These are phyloP conservation scores for Phylloporus sp. DNA, from an alignment of 768 basidiomycete species.

Conservation along the genomic window DNA sequence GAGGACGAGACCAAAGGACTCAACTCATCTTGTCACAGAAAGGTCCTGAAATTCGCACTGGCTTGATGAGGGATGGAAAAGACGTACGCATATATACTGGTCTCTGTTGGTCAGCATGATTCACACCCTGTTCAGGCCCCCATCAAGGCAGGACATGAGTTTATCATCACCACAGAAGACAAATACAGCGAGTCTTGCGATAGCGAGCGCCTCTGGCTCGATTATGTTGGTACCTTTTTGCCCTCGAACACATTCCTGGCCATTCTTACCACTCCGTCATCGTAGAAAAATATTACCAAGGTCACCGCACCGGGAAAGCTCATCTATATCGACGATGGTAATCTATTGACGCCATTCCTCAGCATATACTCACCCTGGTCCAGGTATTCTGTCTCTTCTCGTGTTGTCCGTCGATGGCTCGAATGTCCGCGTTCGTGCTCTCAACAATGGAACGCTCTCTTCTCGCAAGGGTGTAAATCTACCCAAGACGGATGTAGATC, in stretches of 20 bases:
- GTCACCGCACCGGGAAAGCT: slow-evolving; percentile 97
- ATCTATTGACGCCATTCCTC: slow-evolving; percentile 5
- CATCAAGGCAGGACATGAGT: slow-evolving; percentile 90
- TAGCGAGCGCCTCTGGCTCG: slow-evolving; percentile 83
- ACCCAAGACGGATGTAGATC: slow-evolving; percentile 95
- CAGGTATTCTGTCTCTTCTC: slow-evolving; percentile 84
- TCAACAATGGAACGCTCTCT: slow-evolving; percentile 90
- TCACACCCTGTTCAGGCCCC: slow-evolving; percentile 50
- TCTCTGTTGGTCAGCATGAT: neutral
- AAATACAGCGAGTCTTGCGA: slow-evolving; percentile 77
- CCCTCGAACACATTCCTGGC: neutral
- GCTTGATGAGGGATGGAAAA: slow-evolving; percentile 78
- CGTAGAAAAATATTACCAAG: slow-evolving; percentile 84
- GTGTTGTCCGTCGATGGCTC: slow-evolving; percentile 84
- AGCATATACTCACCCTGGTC: neutral
- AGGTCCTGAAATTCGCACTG: slow-evolving; percentile 99
- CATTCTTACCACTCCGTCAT: neutral
- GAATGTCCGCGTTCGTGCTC: slow-evolving; percentile 75
- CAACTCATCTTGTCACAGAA: slow-evolving; percentile 51
- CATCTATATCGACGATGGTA: slow-evolving; percentile 96
- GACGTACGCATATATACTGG: slow-evolving; percentile 59
- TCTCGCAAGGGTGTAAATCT: slow-evolving; percentile 99
- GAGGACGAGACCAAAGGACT: neutral
- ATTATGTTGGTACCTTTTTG: slow-evolving; percentile 66
- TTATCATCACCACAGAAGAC: slow-evolving; percentile 81